Base-by-base conservation (phyloP, 768 basidiomycete genomes). In the Filobasidium floriforme region DNA sequence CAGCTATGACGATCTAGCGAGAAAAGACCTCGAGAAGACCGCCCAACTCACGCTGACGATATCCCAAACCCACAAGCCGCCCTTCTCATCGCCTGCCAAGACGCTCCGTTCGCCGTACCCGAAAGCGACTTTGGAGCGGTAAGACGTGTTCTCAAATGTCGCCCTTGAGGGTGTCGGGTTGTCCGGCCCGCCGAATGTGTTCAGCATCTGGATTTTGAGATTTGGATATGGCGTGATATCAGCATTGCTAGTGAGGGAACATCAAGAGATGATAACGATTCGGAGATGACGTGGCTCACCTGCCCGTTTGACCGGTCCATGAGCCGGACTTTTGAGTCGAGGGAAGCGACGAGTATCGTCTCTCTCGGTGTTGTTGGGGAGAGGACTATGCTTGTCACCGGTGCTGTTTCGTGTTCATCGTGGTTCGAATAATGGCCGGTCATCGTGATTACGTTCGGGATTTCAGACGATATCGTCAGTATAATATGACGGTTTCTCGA, bases 51-150 rank as follows among this genome's bases (percentile, higher is more conserved):
- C 93, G 76, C 90, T 89, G 24, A 97, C 84, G 66, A 97, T 81
- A 71, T 94, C 90, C 93, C 93, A 99, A 49, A 85, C 85, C 90
- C 91, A 96, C 1, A 99, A 81, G 67, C 79, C 80, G 0, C 96
- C 96, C 9, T 87, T 84, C 78, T 97, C 96, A 75, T 98, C 96
- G 10, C 96, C 96, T 67, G 85, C 87, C 5, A 94, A 75, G 18
- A 98, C 86, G 28, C 77, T 85, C 9, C 87, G 88, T 79, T 98
- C 96, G 3, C 82, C 87, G 68, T 88, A 84, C 12, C 89, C 89
- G 73, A 94, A 94, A 70, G 86, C 88, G 28, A 87, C 87, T 32
- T 88, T 86, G 73, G 85, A 88, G 26, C 90, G 85, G 76, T 93
- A 94, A 15, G 67, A 60, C 6, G 59, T 65, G 32, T 68, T 68